Evolutionary conservation across 2,329 filamentous ascomycete genomes (phyloP).

Genomic region (Hypomyces perniciosus): DNA sequence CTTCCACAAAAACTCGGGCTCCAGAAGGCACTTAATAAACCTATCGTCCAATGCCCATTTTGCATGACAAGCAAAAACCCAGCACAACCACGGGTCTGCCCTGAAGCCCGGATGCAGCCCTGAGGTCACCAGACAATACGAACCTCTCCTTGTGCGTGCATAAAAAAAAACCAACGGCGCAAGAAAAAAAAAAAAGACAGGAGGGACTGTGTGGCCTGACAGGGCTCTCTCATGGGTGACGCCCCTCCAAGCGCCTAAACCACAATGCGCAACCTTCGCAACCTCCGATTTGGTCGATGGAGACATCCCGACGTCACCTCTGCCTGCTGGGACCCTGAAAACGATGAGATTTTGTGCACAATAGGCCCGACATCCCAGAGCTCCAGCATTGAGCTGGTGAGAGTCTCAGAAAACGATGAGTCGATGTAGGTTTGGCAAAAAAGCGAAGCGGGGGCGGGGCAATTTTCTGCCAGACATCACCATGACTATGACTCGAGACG

Average conservation of each 20-base stretch:
- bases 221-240: constrained; percentile 1
- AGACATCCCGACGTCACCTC: constrained; percentile 62
- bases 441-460: constrained; percentile 9
- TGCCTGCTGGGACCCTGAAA: constrained; percentile 77
- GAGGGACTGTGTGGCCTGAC: not conserved
- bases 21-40: not conserved
- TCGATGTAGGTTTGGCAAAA: constrained; percentile 31
- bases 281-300: constrained; percentile 64
- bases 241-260: constrained; percentile 7
- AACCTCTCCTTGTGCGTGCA: too few species aligned
- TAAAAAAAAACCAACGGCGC: not conserved
- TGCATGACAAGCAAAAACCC: not conserved
- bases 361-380: constrained; percentile 71
- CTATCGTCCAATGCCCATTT: not conserved
- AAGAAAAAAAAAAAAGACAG: not conserved
- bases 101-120: not conserved
- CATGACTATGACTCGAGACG: not conserved
- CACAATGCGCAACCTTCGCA: constrained; percentile 81
- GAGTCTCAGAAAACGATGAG: constrained; percentile 41
- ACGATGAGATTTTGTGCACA: constrained; percentile 72
- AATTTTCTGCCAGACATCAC: not conserved
- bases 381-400: constrained; percentile 65
- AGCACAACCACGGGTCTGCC: not conserved
- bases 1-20: constrained; percentile 11
- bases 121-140: not conserved